Conservation (phyloP, 768 basidiomycete genomes). For the Porpolomopsis calyptriformis region DNA sequence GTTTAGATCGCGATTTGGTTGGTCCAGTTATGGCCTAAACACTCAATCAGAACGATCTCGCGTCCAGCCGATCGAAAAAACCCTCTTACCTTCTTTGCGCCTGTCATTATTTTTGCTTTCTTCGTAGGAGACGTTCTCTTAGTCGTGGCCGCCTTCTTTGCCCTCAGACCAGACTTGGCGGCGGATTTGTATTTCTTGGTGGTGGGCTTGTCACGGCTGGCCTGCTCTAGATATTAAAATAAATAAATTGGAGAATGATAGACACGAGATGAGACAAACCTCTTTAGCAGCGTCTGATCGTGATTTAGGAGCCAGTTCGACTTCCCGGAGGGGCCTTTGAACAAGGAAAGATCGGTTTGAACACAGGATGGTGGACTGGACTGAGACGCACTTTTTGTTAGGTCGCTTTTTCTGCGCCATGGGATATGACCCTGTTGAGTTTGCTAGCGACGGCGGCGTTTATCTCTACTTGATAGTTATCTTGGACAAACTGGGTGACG, state of each 20-base stretch:
- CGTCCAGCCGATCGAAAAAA: too few species aligned
- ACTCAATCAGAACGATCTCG: too few species aligned
- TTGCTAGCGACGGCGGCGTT: slow-evolving; percentile 62
- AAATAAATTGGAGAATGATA: too few species aligned
- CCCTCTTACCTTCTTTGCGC: slow-evolving; percentile 48
- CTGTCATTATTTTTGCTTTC: slow-evolving; percentile 30
- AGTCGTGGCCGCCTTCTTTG: slow-evolving; percentile 13
- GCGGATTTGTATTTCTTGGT: slow-evolving; percentile 13
- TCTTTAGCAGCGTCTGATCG: slow-evolving; percentile 46
- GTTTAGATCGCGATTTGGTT: too few species aligned
- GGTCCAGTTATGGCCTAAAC: too few species aligned
- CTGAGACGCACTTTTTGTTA: slow-evolving; percentile 34
- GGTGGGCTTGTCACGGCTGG: slow-evolving; percentile 13
- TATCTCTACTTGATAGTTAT: slow-evolving; percentile 70
- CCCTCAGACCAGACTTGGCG: too few species aligned
- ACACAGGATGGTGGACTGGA: not conserved
- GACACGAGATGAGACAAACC: slow-evolving; percentile 24
- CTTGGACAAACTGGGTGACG: slow-evolving; percentile 69
- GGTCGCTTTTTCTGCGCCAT: slow-evolving; percentile 38
- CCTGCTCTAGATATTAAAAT: slow-evolving; percentile 16
- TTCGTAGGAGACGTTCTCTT: slow-evolving; percentile 24
- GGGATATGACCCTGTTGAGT: slow-evolving; percentile 71
- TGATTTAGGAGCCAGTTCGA: slow-evolving; percentile 61
- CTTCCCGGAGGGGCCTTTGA: slow-evolving; percentile 28
- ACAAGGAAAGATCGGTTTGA: not conserved